Evolutionary conservation across 768 basidiomycete species (phyloP), one percentile per base, ranked within the genome.

Genomic region (Melanogaster broomeanus): DNA sequence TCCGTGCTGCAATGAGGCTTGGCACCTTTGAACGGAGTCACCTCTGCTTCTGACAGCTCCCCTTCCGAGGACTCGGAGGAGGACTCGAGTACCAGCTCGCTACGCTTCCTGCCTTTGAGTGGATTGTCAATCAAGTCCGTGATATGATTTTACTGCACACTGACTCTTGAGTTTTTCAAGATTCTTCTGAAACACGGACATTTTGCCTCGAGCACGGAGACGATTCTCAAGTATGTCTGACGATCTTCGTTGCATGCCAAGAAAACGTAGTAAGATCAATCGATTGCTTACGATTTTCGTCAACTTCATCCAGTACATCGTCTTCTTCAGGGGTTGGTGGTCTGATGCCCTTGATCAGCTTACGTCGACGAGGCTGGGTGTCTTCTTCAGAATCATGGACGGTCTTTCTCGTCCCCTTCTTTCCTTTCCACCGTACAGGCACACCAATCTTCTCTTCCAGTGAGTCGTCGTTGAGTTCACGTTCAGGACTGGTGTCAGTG

Each of bases 121-220:
- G 31, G 35, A 22, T n/a, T 42, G 35, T 52, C 19, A 61, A 49
- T 45, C 39, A 42, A 30, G n/a, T 28, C 7, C 5, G 15, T 16
- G 42, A 40, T 18, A 37, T 18, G n/a, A 13, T 25, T 18, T 38
- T 19, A 2, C 15, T 33, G 21, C 12, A 19, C 7, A 42, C 63
- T 49, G 21, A 92, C 89, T 74, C 69, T 81, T 88, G 45, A 90
- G 59, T 54, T 75, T 83, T 54, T 87, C 84, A 13, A 91, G 65
- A 53, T 80, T 85, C 62, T 74, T 77, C 56, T 84, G 85, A 63
- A 81, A 91, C 6, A 67, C 54, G 13, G 84, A 78, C 64, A 77
- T 75, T 67, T 81, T 88, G 51, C 75, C 72, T 27, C 88, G 79
- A 24, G 70, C 64, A 31, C 90, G 83, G 27, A 92, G 66, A 39